These are phyloP conservation scores for Gymnopus androsaceus DNA, from an alignment of 1,284 basidiomycete species.

Conservation along the genomic window DNA sequence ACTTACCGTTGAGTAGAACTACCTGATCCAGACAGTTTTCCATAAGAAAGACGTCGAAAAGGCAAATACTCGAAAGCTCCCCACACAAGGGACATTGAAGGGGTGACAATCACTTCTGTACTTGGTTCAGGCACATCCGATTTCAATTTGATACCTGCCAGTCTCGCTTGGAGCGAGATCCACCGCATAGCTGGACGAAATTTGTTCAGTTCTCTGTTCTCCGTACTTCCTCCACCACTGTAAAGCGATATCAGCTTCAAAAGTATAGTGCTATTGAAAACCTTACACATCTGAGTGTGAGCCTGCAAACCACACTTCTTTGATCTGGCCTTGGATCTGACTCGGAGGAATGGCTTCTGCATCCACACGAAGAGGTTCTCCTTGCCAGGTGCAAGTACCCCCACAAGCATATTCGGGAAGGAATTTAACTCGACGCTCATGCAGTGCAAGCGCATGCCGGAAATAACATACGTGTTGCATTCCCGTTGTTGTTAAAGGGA, in stretches of 20 bases:
- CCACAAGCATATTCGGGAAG: conserved; percentile 15
- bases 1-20: too few species aligned
- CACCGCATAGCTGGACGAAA: background rate
- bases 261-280: background rate
- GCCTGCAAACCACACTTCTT: conserved; percentile 31
- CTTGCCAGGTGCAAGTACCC: background rate
- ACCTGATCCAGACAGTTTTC: too few species aligned
- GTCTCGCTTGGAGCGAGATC: conserved; percentile 4
- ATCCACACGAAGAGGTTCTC: background rate
- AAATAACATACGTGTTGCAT: conserved; percentile 21
- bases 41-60: too few species aligned
- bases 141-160: too few species aligned
- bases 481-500: conserved; percentile 12
- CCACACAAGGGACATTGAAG: too few species aligned
- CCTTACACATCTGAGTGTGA: conserved; percentile 26
- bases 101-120: too few species aligned
- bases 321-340: too few species aligned
- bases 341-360: too few species aligned
- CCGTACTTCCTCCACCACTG: conserved; percentile 6
- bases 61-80: too few species aligned
- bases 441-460: conserved; percentile 27
- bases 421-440: conserved; percentile 23
- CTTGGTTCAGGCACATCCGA: too few species aligned
- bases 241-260: background rate
- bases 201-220: background rate